Base-by-base conservation (phyloP, 1,284 basidiomycete genomes). In the Heterobasidion irregulare region DNA sequence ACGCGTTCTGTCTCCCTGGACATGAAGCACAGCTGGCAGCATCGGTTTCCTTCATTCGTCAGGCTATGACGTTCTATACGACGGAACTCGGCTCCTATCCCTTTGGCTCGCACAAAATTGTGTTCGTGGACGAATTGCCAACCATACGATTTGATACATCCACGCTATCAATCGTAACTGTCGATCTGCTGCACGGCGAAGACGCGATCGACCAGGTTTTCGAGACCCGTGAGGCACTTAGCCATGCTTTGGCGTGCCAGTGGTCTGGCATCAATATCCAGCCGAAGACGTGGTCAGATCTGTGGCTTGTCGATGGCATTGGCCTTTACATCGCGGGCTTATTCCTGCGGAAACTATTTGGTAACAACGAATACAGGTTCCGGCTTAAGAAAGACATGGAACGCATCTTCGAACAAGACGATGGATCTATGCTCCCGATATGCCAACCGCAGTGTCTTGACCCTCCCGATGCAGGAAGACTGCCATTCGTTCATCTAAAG, bases 201-300 rank as follows among this genome's bases (percentile, higher is more conserved):
- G 85, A 91, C 61, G 85, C 93, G 41, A 94, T 99, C 61, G 97
- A 99, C 65, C 94, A 96, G 68, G 92, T 92, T 1, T 82, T 94
- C 63, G 93, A 98, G 66, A 91, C 94, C 1, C 81, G 95, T 15
- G 93, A 96, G 58, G 76, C 84, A 15, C 79, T 99, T 46, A 82
- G 88, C 33, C 92, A 98, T 65, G 87, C 92, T 1, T 78, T 99
- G 44, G 94, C 94, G 6, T 93, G 86, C 63, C 97, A 99, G 70
- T 99, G 97, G 97, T 80, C 94, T 54, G 96, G 97, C 18, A 87
- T 99, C 72, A 97, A 98, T 70, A 94, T 99, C 63, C 86, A 96
- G 56, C 94, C 90, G 55, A 93, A 93, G 71, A 83, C 87, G n/a
- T 92, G 92, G 80, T 90, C 94, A 8, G 97, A 99, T 70, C 84